These are phyloP conservation scores for Teratosphaeria nubilosa DNA, from an alignment of 2,329 filamentous ascomycete genomes.

Conservation along the genomic window DNA sequence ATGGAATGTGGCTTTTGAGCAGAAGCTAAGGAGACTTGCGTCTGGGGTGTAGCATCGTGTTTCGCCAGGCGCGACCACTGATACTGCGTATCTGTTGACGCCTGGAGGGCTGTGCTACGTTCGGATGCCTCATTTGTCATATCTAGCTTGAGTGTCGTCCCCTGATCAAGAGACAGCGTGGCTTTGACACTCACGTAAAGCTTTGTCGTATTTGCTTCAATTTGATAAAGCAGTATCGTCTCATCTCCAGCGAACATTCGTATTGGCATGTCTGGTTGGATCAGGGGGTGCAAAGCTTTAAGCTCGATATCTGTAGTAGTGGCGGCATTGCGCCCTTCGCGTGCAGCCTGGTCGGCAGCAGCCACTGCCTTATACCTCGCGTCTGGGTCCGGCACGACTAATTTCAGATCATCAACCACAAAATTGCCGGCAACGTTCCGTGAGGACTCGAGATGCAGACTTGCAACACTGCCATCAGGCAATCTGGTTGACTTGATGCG, in stretches of 20 bases:
- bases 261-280: slow-evolving; percentile 6
- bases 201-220: slow-evolving; percentile 2
- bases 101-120: not conserved
- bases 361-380: not conserved
- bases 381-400: slow-evolving; percentile 47
- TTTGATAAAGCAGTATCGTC: slow-evolving; percentile 59
- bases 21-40: slow-evolving; percentile 1
- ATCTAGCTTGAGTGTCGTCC: slow-evolving; percentile 12
- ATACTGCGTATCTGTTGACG: slow-evolving; percentile 8
- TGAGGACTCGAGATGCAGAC: slow-evolving; percentile 21
- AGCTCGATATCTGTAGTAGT: too few relatives aligned
- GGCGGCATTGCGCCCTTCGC: not conserved
- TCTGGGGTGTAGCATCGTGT: slow-evolving; percentile 6
- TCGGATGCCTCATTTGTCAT: not conserved
- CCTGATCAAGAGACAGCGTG: slow-evolving; percentile 8
- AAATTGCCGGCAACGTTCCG: slow-evolving; percentile 29
- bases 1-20: not conserved
- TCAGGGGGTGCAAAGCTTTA: not conserved
- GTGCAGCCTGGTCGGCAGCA: not conserved
- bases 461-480: slow-evolving; percentile 23
- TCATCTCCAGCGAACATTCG: slow-evolving; percentile 55
- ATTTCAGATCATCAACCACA: slow-evolving; percentile 48
- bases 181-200: not conserved
- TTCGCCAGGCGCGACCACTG: slow-evolving; percentile 18
- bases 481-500: slow-evolving; percentile 62